Percentiles rank a stretch among this genome's conserved stretches.
Evolutionary conservation across 2,329 filamentous ascomycete genomes (phyloP).

Genomic region (Ophiostoma piceae): DNA sequence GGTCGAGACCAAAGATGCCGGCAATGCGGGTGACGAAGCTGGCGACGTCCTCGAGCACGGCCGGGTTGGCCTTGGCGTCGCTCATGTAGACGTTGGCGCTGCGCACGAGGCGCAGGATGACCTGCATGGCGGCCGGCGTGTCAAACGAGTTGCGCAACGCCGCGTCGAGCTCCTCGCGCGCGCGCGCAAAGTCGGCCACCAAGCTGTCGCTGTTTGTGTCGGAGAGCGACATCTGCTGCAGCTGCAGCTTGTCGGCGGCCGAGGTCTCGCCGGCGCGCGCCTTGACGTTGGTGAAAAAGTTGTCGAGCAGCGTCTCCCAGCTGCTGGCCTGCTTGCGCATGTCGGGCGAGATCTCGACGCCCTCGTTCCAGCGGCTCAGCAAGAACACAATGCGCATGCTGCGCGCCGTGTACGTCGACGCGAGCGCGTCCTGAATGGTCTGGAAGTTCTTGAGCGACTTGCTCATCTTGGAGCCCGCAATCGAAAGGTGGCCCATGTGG

Average conservation of each 20-base stretch:
- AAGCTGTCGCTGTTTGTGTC: neutral
- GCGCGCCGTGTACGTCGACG: constrained; percentile 58
- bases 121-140: constrained; percentile 57
- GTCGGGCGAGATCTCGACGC: constrained; percentile 64
- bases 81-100: constrained; percentile 48
- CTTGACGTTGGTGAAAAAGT: constrained; percentile 28
- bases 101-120: constrained; percentile 59
- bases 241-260: constrained; percentile 14
- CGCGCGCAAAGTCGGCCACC: constrained; percentile 44
- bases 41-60: constrained; percentile 38
- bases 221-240: constrained; percentile 22
- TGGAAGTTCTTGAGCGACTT: constrained; percentile 71
- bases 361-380: constrained; percentile 62
- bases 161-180: constrained; percentile 53
- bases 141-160: constrained; percentile 66
- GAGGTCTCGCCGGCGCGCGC: constrained; percentile 22
- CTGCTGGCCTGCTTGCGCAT: constrained; percentile 53
- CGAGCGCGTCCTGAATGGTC: constrained; percentile 61
- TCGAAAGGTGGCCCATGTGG: constrained; percentile 59
- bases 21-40: constrained; percentile 61
- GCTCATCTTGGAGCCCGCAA: constrained; percentile 59
- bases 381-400: constrained; percentile 64
- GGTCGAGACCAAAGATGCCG: constrained; percentile 60
- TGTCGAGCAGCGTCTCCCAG: constrained; percentile 47
- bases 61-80: constrained; percentile 27